A percentile compares a stretch with the other conserved stretches of the same genome.
Evolutionary conservation across 495 filamentous ascomycete genomes (phyloP).

Genomic region (Trichoderma reesei): DNA sequence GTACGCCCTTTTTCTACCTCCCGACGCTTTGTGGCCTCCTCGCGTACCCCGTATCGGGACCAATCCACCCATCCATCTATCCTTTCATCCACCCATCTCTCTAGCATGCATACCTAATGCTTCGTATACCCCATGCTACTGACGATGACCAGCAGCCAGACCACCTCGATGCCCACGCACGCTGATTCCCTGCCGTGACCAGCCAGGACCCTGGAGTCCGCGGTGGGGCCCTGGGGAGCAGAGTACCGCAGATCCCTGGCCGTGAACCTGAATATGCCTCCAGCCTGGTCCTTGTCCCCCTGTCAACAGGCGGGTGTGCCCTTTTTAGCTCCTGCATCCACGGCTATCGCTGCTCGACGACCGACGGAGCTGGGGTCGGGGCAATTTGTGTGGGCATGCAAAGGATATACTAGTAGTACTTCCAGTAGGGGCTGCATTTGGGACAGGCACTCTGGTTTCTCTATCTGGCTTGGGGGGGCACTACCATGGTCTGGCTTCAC

Average conservation of each 20-base stretch:
- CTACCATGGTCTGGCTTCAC: not conserved
- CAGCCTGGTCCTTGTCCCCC: not conserved
- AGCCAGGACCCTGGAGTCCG: not conserved
- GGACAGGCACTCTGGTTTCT: not conserved
- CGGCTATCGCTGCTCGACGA: slow-evolving; percentile 5
- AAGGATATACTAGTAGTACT: no score
- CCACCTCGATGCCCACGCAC: not conserved
- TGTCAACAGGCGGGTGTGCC: not conserved
- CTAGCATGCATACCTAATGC: no score
- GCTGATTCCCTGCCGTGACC: not conserved
- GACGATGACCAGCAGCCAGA: no score
- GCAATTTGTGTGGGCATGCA: not conserved
- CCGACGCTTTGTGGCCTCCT: not conserved
- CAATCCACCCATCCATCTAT: not conserved
- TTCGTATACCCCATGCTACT: not conserved
- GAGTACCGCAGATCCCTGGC: not conserved
- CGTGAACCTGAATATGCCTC: not conserved
- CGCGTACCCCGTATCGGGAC: not conserved
- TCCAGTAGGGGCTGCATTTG: no score
- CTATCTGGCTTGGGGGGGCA: not conserved
- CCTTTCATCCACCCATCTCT: no score
- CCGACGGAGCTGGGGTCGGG: not conserved
- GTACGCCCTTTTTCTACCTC: not conserved
- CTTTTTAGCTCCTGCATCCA: not conserved
- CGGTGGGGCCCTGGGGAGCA: not conserved